phyloP scores from a whole-genome alignment of 176 grass and related monocot species.

The Luzula sylvatica region DNA sequence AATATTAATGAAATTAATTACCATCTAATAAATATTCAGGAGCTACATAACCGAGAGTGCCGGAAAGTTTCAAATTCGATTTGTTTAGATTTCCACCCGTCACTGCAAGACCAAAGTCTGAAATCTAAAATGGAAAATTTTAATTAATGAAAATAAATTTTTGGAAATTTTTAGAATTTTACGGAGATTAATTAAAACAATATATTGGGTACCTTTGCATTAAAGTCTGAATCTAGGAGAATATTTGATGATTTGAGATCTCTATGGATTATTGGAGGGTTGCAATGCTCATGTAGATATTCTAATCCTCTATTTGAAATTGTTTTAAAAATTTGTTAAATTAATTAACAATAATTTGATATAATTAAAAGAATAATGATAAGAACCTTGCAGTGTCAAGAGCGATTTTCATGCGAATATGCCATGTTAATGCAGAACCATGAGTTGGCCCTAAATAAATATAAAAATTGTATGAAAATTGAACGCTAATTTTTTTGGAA shows the following conservation, averaged over 20 bases:
- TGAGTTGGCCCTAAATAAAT: slow-evolving; percentile 68
- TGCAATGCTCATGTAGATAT: slow-evolving; percentile 97
- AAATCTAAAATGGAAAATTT: slow-evolving; percentile 44
- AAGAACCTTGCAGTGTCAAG: slow-evolving; percentile 80
- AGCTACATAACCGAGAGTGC: slow-evolving; percentile 93
- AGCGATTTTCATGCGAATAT: slow-evolving; percentile 89
- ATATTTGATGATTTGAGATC: slow-evolving; percentile 98
- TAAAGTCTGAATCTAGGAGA: slow-evolving; percentile 86
- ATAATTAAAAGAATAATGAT: slow-evolving; percentile 22
- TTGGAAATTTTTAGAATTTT: neutral
- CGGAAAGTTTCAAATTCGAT: slow-evolving; percentile 65
- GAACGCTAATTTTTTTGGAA: slow-evolving; percentile 22
- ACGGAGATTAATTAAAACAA: slow-evolving; percentile 3
- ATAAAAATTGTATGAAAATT: slow-evolving; percentile 19
- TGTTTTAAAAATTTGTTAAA: slow-evolving; percentile 21
- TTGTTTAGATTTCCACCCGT: slow-evolving; percentile 47
- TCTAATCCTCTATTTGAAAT: slow-evolving; percentile 66
- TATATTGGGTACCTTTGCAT: slow-evolving; percentile 53
- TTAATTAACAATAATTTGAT: slow-evolving; percentile 20
- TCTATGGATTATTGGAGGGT: slow-evolving; percentile 80
- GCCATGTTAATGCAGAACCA: slow-evolving; percentile 79
- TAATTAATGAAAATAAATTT: neutral
- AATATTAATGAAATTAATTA: slow-evolving; percentile 30
- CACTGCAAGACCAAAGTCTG: slow-evolving; percentile 96
- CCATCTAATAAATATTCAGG: slow-evolving; percentile 91